Percentiles rank a stretch among this genome's conserved stretches.
These are phyloP conservation scores for Fusarium caatingaense DNA, from an alignment of 2,329 filamentous ascomycete species.

Conservation along the genomic window DNA sequence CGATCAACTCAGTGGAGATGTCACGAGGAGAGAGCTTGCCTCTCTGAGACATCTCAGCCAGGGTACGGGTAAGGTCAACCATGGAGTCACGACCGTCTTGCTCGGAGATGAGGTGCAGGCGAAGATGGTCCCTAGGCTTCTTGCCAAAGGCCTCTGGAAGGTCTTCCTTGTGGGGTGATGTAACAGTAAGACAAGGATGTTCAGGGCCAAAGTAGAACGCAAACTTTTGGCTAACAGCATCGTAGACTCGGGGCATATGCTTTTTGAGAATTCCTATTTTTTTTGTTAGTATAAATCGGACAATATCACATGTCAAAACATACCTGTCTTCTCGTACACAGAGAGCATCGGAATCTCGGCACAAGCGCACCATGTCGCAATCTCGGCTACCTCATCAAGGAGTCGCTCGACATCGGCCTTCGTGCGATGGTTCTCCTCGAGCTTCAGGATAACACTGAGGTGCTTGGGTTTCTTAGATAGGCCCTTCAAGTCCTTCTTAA, in stretches of 20 bases:
- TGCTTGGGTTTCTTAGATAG: conserved; percentile 83
- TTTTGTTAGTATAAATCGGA: conserved; percentile 19
- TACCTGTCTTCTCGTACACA: conserved; percentile 92
- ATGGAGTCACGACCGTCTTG: conserved; percentile 93
- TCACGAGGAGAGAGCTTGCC: conserved; percentile 84
- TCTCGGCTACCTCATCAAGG: conserved; percentile 90
- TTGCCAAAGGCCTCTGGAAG: conserved; percentile 47
- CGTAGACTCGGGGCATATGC: conserved; percentile 86
- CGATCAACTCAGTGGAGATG: conserved; percentile 86
- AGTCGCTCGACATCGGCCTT: conserved; percentile 82
- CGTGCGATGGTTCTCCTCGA: conserved; percentile 75
- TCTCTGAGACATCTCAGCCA: conserved; percentile 94
- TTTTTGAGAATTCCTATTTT: conserved; percentile 83
- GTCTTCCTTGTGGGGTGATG: conserved; percentile 57
- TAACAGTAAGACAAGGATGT: conserved; percentile 74
- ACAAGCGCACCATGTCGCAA: conserved; percentile 92
- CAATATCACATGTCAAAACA: neutral
- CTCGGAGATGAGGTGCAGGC: conserved; percentile 82
- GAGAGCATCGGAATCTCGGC: conserved; percentile 89
- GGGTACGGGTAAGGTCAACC: conserved; percentile 93
- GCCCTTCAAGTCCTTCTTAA: conserved; percentile 83
- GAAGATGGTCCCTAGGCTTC: conserved; percentile 57
- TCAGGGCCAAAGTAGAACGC: conserved; percentile 86
- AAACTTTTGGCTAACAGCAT: conserved; percentile 81
- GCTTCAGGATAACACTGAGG: conserved; percentile 84